These are phyloP conservation scores for Amorphotheca resinae DNA, from an alignment of 495 filamentous ascomycete genomes.

Conservation along the genomic window DNA sequence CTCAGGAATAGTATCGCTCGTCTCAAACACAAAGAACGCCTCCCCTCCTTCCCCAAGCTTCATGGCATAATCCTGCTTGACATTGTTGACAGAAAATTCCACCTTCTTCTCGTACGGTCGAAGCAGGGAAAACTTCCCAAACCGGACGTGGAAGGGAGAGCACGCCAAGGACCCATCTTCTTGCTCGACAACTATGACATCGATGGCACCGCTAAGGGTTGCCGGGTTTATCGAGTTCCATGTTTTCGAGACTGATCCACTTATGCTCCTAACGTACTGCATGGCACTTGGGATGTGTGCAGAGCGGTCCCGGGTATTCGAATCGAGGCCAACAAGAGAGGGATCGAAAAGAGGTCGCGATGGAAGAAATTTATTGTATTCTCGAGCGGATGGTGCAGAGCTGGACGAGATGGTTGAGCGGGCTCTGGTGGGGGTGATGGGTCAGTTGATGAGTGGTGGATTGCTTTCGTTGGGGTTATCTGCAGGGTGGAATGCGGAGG, in stretches of 20 bases:
- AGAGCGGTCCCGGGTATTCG: neutral
- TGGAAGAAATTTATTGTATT: no score
- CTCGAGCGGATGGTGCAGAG: neutral
- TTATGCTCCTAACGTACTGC: conserved; percentile 97
- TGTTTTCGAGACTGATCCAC: conserved; percentile 91
- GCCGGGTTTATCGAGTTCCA: conserved; percentile 99
- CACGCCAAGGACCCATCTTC: conserved; percentile 81
- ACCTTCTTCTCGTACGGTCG: conserved; percentile 99
- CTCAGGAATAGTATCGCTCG: conserved; percentile 72
- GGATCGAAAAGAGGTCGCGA: no score
- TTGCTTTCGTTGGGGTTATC: no score
- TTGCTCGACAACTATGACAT: conserved; percentile 97
- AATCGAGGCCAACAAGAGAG: neutral
- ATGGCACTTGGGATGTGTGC: conserved; percentile 32
- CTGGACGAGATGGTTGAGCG: neutral
- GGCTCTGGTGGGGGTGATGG: no score
- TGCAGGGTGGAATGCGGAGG: no score
- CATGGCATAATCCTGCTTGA: conserved; percentile 90
- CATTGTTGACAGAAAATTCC: conserved; percentile 89
- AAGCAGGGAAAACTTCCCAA: conserved; percentile 94
- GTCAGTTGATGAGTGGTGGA: no score
- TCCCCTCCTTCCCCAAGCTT: conserved; percentile 96
- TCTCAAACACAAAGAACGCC: conserved; percentile 98
- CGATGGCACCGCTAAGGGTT: conserved; percentile 92
- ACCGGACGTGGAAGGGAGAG: conserved; percentile 96